Evolutionary conservation across 2,329 filamentous ascomycete species (phyloP), one percentile per base, ranked within the genome.

Genomic region (Polychaeton citri): DNA sequence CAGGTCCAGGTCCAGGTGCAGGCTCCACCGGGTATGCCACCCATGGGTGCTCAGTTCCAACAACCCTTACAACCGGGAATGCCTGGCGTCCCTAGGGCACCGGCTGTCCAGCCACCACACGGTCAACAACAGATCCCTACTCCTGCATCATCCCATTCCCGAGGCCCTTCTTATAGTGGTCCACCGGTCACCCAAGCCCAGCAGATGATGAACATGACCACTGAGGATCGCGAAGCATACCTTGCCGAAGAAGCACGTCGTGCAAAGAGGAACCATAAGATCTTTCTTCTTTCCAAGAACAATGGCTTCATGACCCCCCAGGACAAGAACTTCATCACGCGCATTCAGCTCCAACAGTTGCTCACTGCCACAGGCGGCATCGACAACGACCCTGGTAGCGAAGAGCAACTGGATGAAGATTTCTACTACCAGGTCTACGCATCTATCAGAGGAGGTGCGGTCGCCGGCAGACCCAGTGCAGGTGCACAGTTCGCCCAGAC

Each of bases 401-500:
- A 96, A 53, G 76, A 84, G 21, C 77, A 82, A 5, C 69, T 96
- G 24, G 73, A 78, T 1, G 90, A 98, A 50, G 90, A 98, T 57
- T 98, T 98, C 56, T 98, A 98, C 61, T 98, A 96, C 52, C 90
- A 98, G 55, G 90, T 98, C 16, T 88, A 93, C 50, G 88, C 80
- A 52, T 87, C 94, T 51, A 95, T 98, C 44, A 80, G 88, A 35
- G 86, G 85, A 40, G 84, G 84, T 50, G 88, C 96, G 55, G 88
- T 88, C 2, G 69, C 95, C 9, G 93, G 82, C 57, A 16, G 13
- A 10, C 13, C 13, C 4, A 10, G 18, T 17, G 13, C 17, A 12
- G 12, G 13, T 6, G 18, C 13, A 3, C 90, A 94, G 58, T 96
- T 98, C 58, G 90, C 90, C 0, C 90, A 98, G 60, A 98, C 90